These are phyloP conservation scores for Herpetomonas tarakana DNA, from an alignment of 208 protist genomes.

Conservation along the genomic window DNA sequence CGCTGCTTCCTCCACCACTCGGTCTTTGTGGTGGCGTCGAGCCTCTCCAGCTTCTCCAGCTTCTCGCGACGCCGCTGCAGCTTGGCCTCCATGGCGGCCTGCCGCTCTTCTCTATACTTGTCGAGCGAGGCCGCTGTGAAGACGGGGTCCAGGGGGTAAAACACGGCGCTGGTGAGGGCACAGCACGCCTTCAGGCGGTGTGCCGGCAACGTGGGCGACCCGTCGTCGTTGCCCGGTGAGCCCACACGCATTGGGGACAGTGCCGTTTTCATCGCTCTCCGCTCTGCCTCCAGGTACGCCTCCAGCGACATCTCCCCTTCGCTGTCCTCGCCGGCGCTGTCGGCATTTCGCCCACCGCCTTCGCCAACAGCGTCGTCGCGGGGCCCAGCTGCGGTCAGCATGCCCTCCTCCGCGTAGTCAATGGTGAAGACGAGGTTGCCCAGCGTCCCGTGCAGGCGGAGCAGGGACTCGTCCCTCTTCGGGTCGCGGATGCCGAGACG, in stretches of 20 bases:
- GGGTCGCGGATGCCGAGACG: slow-evolving; percentile 12
- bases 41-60: background rate
- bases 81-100: background rate
- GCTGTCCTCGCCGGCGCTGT: background rate
- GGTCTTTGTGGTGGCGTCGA: background rate
- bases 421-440: slow-evolving; percentile 7
- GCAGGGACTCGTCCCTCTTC: slow-evolving; percentile 6
- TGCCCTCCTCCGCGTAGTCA: background rate
- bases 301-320: background rate
- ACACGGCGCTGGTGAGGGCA: slow-evolving; percentile 5
- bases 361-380: too few species aligned
- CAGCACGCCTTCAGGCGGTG: background rate
- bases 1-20: slow-evolving; percentile 7
- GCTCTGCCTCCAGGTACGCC: background rate
- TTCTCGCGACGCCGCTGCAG: slow-evolving; percentile 4
- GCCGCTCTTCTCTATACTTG: background rate
- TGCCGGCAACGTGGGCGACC: too few species aligned
- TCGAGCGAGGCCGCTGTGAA: slow-evolving; percentile 2
- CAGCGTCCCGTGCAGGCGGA: slow-evolving; percentile 4
- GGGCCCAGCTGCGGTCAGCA: too few species aligned
- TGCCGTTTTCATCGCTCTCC: background rate
- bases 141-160: slow-evolving; percentile 9
- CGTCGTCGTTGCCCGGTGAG: background rate
- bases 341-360: background rate
- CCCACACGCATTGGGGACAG: background rate